These are phyloP conservation scores for Crucihimalaya himalaica DNA, from an alignment of 345 rosid species.

Conservation along the genomic window DNA sequence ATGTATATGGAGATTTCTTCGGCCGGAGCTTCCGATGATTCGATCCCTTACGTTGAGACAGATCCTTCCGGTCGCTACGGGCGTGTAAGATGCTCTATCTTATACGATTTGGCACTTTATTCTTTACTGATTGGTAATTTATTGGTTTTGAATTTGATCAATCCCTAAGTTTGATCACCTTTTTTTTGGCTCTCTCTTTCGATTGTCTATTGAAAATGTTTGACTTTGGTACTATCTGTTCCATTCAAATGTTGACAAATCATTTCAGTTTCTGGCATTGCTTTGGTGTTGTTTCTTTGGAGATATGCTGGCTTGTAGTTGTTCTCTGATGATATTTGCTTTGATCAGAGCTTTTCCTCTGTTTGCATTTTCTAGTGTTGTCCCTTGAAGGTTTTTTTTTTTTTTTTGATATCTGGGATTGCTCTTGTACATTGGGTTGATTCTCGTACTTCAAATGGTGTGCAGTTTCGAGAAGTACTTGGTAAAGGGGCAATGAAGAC, in stretches of 20 bases:
- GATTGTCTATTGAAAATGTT: not conserved
- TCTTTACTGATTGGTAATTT: not conserved
- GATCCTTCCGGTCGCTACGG: slow-evolving; percentile 92
- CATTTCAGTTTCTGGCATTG: not conserved
- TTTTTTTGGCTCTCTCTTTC: not conserved
- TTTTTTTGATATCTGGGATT: not conserved
- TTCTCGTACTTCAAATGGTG: not conserved
- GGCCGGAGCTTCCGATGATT: slow-evolving; percentile 14
- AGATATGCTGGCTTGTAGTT: not conserved
- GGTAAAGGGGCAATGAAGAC: slow-evolving; percentile 97
- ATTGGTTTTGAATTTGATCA: not conserved
- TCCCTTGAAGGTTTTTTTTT: not conserved
- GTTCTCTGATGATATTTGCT: not conserved
- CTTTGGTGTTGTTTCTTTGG: not conserved
- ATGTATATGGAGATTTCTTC: slow-evolving; percentile 48
- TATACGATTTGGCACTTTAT: not conserved
- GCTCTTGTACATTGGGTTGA: not conserved
- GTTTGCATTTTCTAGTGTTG: slow-evolving; percentile 1
- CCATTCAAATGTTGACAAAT: not conserved
- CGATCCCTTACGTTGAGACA: slow-evolving; percentile 60
- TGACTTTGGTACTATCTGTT: not conserved
- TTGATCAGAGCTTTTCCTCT: slow-evolving; percentile 10
- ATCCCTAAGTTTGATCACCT: not conserved
- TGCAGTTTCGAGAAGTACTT: slow-evolving; percentile 74
- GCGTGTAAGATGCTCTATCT: slow-evolving; percentile 60